A percentile compares a stretch with the other conserved stretches of the same genome.
Conservation (phyloP, 2,329 filamentous ascomycete species). For the Nannizziopsis barbatae region DNA sequence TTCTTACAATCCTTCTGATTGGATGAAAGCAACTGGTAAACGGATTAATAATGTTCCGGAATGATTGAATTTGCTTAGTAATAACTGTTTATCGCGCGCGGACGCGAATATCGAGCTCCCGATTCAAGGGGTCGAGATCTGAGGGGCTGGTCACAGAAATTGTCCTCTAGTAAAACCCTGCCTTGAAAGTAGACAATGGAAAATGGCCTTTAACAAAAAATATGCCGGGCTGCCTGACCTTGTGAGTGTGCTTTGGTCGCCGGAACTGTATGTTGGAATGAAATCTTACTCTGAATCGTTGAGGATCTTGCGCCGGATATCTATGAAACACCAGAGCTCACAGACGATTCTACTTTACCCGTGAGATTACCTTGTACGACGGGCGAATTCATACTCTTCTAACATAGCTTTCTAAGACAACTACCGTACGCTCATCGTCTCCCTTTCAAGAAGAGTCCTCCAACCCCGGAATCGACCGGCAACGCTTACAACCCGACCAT, state of each 20-base stretch:
- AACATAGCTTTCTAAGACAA: conserved; percentile 35
- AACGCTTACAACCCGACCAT: conserved; percentile 62
- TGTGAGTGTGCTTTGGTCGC: conserved; percentile 38
- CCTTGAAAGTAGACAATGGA: background rate
- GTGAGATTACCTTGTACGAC: conserved; percentile 40
- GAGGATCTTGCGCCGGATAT: conserved; percentile 82
- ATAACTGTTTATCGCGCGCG: too few relatives aligned
- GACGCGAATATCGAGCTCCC: too few relatives aligned
- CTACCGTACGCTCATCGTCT: conserved; percentile 47
- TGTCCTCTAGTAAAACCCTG: too few relatives aligned
- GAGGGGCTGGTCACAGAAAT: too few relatives aligned
- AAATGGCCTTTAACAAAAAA: conserved; percentile 67
- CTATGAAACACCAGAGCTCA: conserved; percentile 90
- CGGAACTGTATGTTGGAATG: conserved; percentile 3
- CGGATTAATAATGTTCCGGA: too few relatives aligned
- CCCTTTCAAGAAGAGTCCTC: conserved; percentile 47
- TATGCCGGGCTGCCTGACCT: conserved; percentile 72
- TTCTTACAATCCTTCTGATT: too few relatives aligned
- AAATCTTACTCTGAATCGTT: conserved; percentile 11
- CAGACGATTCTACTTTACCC: conserved; percentile 73
- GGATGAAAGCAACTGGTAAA: too few relatives aligned
- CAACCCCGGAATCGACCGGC: conserved; percentile 58
- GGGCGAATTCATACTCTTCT: conserved; percentile 38
- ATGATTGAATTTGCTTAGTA: too few relatives aligned
- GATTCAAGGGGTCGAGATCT: too few relatives aligned